A percentile compares a stretch with the other conserved stretches of the same genome.
These are phyloP conservation scores for Tolypocladium capitatum DNA, from an alignment of 2,329 filamentous ascomycete genomes.

Conservation along the genomic window DNA sequence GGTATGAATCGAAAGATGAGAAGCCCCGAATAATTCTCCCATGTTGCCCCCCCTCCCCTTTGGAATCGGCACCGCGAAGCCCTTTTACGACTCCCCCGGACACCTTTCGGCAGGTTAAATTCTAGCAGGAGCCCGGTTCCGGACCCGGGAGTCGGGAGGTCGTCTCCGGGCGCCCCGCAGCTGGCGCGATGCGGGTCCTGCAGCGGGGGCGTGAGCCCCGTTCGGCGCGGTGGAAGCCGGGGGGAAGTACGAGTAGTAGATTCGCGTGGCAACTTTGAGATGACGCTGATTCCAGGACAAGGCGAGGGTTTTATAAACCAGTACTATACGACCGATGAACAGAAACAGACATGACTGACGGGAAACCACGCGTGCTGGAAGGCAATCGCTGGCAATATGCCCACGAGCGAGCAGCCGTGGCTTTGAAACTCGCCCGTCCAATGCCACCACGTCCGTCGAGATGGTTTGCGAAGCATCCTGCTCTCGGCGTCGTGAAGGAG, in stretches of 20 bases:
- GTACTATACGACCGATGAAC: neutral
- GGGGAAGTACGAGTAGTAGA: neutral
- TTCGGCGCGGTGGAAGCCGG: neutral
- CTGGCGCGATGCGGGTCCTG: neutral
- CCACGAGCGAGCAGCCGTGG: neutral
- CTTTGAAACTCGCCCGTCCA: neutral
- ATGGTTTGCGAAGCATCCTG: neutral
- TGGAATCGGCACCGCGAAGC: neutral
- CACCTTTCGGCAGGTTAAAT: conserved; percentile 16
- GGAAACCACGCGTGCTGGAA: no score
- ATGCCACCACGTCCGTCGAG: neutral
- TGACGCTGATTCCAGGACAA: neutral
- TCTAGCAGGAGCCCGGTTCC: neutral
- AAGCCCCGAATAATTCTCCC: neutral
- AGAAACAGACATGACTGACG: no score
- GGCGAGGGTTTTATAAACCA: no score
- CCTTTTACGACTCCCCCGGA: conserved; percentile 9
- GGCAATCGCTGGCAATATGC: no score
- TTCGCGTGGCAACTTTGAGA: neutral
- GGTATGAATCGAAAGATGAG: neutral
- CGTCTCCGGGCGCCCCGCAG: neutral
- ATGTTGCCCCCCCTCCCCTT: no score
- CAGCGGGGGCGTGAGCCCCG: neutral
- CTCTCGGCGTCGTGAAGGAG: neutral
- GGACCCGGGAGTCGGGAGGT: neutral